These are phyloP conservation scores for Immersiella caudata DNA, from an alignment of 495 filamentous ascomycete species.

Conservation along the genomic window DNA sequence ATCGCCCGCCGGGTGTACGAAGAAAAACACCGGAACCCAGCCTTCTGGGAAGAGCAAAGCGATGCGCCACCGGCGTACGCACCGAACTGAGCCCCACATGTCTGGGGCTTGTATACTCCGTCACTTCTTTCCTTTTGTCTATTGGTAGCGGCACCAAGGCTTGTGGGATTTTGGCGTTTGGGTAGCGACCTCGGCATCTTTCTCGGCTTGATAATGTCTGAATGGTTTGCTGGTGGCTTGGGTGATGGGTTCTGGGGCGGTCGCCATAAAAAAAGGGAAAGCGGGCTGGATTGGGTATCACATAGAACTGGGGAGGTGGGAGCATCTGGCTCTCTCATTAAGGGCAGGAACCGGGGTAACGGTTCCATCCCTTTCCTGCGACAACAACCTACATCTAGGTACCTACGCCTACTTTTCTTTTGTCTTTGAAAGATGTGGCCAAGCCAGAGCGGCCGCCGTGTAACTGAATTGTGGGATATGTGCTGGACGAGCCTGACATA, in stretches of 20 bases:
- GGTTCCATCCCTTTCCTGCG: background rate
- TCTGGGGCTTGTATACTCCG: background rate
- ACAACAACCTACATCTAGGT: background rate
- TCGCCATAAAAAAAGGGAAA: conserved; percentile 22
- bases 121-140: conserved; percentile 10
- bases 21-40: conserved; percentile 53
- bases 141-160: conserved; percentile 3
- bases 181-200: conserved; percentile 23
- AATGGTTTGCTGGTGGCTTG: conserved; percentile 24
- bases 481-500: conserved; percentile 4
- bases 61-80: conserved; percentile 67
- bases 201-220: conserved; percentile 26
- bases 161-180: conserved; percentile 18
- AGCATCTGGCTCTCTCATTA: background rate
- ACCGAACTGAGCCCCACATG: conserved; percentile 31
- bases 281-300: background rate
- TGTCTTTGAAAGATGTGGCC: conserved; percentile 6
- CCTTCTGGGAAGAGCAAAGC: conserved; percentile 52
- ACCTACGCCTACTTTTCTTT: background rate
- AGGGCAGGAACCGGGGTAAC: background rate
- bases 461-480: conserved; percentile 21
- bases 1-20: conserved; percentile 84
- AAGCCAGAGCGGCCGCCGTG: background rate
- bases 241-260: conserved; percentile 14
- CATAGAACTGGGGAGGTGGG: background rate